These are phyloP conservation scores for Hymenoscyphus infarciens DNA, from an alignment of 2,329 filamentous ascomycete species.

Conservation along the genomic window DNA sequence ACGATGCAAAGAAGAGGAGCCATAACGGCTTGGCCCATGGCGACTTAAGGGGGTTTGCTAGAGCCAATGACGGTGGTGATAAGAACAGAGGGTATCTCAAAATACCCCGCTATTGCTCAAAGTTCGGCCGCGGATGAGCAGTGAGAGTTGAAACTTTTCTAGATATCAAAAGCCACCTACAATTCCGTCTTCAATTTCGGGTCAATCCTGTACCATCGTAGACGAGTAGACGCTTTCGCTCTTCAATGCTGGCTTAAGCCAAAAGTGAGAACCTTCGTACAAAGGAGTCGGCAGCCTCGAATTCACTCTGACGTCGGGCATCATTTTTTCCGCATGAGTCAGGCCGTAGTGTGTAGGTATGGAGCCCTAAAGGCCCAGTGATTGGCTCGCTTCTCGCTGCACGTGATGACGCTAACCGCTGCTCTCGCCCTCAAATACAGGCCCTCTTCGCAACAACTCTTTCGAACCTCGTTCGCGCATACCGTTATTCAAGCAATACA, in stretches of 20 bases:
- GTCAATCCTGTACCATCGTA: background rate
- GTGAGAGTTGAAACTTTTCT: too few species aligned
- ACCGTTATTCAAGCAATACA: conserved; percentile 36
- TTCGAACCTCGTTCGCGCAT: conserved; percentile 27
- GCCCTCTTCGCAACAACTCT: conserved; percentile 3
- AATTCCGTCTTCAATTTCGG: background rate
- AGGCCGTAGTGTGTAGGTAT: conserved; percentile 1
- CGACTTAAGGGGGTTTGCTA: background rate
- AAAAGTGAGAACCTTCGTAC: background rate
- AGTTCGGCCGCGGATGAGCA: too few species aligned
- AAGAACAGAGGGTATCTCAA: background rate
- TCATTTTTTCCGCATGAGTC: conserved; percentile 1
- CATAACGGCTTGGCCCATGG: background rate
- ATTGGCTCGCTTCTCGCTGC: conserved; percentile 4
- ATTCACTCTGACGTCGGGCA: conserved; percentile 3
- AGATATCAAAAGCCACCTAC: too few species aligned
- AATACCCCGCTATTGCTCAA: background rate
- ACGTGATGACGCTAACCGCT: conserved; percentile 2
- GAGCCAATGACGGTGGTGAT: background rate
- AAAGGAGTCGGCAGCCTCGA: background rate
- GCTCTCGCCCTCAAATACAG: background rate
- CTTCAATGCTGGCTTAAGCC: too few species aligned
- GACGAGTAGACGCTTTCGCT: background rate
- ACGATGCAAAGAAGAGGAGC: conserved; percentile 1
- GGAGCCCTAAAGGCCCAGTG: background rate